These are phyloP conservation scores for Beauveria asiatica DNA, from an alignment of 2,329 filamentous ascomycete species.

Conservation along the genomic window DNA sequence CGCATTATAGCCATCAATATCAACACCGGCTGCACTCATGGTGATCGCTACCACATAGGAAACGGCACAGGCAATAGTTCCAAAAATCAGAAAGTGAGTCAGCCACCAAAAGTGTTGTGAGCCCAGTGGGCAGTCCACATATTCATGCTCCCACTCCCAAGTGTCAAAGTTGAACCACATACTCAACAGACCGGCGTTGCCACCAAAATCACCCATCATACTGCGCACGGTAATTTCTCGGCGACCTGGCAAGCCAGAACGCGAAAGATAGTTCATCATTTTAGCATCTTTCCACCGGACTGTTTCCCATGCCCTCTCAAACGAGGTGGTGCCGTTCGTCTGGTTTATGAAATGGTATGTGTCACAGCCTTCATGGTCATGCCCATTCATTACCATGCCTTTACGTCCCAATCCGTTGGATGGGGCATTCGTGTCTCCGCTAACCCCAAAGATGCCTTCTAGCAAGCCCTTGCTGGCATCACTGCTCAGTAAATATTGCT, in stretches of 20 bases:
- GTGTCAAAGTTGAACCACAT: slow-evolving; percentile 73
- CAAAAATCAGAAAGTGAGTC: slow-evolving; percentile 65
- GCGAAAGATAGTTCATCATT: slow-evolving; percentile 30
- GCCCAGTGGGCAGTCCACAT: slow-evolving; percentile 68
- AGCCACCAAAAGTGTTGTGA: slow-evolving; percentile 93
- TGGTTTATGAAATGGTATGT: slow-evolving; percentile 74
- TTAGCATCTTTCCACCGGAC: slow-evolving; percentile 38
- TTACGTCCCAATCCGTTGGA: slow-evolving; percentile 57
- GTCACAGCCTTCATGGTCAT: slow-evolving; percentile 93
- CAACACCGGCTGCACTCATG: slow-evolving; percentile 24
- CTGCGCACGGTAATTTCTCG: slow-evolving; percentile 89
- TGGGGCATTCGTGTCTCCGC: slow-evolving; percentile 48
- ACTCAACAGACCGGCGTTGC: slow-evolving; percentile 80
- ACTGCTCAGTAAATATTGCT: slow-evolving; percentile 82
- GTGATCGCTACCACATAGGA: slow-evolving; percentile 19
- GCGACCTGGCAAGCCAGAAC: slow-evolving; percentile 50
- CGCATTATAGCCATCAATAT: slow-evolving; percentile 24
- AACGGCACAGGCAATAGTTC: slow-evolving; percentile 27
- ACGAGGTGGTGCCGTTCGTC: slow-evolving; percentile 31
- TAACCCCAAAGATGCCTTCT: slow-evolving; percentile 76
- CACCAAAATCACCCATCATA: slow-evolving; percentile 97
- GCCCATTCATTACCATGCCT: slow-evolving; percentile 81
- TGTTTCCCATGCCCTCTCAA: slow-evolving; percentile 42
- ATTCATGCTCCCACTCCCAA: slow-evolving; percentile 77
- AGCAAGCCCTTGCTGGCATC: slow-evolving; percentile 68